These are phyloP conservation scores for Cryomyces minteri DNA, from an alignment of 495 filamentous ascomycete genomes.

Conservation along the genomic window DNA sequence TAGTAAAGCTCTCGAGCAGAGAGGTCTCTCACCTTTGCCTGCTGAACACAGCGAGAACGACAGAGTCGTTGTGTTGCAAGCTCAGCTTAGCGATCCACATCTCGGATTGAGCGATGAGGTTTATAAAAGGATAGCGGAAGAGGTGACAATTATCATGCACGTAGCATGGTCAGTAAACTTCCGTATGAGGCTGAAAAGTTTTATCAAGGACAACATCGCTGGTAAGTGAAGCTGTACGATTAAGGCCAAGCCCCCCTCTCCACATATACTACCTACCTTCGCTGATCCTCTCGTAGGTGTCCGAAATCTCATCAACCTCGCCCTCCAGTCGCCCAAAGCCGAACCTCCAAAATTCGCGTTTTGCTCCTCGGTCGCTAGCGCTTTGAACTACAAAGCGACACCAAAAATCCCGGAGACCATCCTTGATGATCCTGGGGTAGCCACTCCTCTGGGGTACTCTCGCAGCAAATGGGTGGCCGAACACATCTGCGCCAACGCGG, in stretches of 20 bases:
- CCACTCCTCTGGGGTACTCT: constrained; percentile 38
- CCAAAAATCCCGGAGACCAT: constrained; percentile 28
- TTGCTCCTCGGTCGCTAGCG: constrained; percentile 40
- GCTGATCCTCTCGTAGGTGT: constrained; percentile 8
- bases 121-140: constrained; percentile 22
- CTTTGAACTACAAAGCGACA: constrained; percentile 1
- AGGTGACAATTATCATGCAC: constrained; percentile 36
- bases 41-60: constrained; percentile 5
- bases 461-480: constrained; percentile 47
- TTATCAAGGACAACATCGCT: constrained; percentile 35
- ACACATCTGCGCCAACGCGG: constrained; percentile 24
- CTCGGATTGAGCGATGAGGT: constrained; percentile 26
- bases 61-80: constrained; percentile 25
- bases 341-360: constrained; percentile 29
- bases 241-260: too few species aligned
- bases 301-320: constrained; percentile 34
- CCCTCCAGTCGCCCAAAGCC: constrained; percentile 17
- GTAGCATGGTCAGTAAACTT: constrained; percentile 62
- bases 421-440: constrained; percentile 26
- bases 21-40: constrained; percentile 4
- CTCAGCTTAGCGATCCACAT: constrained; percentile 18
- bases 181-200: constrained; percentile 38
- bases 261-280: too few species aligned
- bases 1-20: constrained; percentile 24
- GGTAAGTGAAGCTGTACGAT: constrained; percentile 9